A percentile compares a stretch with the other conserved stretches of the same genome.
Evolutionary conservation across 257 asterid genomes (phyloP).

Genomic region (Solanum clarkiae): DNA sequence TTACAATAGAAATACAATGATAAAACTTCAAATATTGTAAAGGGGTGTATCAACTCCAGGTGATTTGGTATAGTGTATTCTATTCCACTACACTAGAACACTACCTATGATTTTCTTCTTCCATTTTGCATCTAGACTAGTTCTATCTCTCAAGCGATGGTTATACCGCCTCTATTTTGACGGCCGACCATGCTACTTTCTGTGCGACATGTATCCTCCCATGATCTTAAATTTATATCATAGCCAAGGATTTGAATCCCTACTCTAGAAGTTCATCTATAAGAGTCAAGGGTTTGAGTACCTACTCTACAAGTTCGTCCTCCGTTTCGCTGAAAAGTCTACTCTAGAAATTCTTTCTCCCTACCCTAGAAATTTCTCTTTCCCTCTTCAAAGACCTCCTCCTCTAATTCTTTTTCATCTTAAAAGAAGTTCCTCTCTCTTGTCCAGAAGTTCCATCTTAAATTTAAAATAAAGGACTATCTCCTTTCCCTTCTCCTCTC

Average conservation of each 20-base stretch:
- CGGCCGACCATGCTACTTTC: too few species aligned
- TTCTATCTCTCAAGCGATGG: too few species aligned
- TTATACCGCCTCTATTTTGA: too few species aligned
- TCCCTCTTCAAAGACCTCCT: not conserved
- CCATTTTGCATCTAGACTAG: too few species aligned
- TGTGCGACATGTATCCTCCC: not conserved
- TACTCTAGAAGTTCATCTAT: not conserved
- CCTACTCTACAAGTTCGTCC: not conserved
- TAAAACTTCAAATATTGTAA: not conserved
- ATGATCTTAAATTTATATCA: not conserved
- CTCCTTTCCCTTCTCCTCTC: too few species aligned
- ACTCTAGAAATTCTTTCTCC: not conserved
- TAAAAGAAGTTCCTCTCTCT: too few species aligned
- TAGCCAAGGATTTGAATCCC: not conserved
- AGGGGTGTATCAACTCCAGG: not conserved
- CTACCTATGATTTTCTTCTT: not conserved
- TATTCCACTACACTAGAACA: not conserved
- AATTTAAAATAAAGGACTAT: too few species aligned
- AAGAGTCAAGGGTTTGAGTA: not conserved
- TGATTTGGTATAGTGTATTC: not conserved
- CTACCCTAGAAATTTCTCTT: not conserved
- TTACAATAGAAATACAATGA: not conserved
- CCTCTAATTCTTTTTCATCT: too few species aligned
- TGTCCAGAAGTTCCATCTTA: too few species aligned
- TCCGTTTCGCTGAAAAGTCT: not conserved